Conservation (phyloP, 139 green algal species). For the Chlorella sp. region DNA sequence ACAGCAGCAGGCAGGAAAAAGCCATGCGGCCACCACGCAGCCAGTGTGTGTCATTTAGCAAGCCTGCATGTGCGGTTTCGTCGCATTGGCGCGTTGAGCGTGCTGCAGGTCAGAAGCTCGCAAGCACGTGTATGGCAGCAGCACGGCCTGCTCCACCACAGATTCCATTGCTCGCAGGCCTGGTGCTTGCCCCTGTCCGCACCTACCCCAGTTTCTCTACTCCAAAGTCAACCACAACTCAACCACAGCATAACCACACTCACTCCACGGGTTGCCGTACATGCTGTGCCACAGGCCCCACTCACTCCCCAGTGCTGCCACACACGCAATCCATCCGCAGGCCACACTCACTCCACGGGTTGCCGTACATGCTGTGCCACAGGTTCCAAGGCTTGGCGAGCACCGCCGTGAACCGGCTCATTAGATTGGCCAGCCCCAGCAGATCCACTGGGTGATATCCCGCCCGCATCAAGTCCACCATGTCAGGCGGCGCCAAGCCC, state of each 20-base stretch:
- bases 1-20: neutral
- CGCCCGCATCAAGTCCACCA: conserved; percentile 42
- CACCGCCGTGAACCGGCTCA: conserved; percentile 13
- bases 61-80: too few species aligned
- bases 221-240: neutral
- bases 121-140: too few species aligned
- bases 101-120: too few species aligned
- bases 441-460: conserved; percentile 51
- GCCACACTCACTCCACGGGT: neutral
- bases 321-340: neutral
- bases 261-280: neutral
- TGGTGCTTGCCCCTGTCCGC: neutral
- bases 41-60: too few species aligned
- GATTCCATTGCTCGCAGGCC: too few species aligned
- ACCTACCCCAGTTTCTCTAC: neutral
- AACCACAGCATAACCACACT: neutral
- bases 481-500: conserved; percentile 2
- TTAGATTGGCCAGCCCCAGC: conserved; percentile 31
- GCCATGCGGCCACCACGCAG: neutral
- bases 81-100: too few species aligned
- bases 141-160: too few species aligned
- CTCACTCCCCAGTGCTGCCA: too few species aligned
- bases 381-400: conserved; percentile 45
- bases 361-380: conserved; percentile 27
- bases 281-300: conserved; percentile 48